These are phyloP conservation scores for Rhinocladiella similis DNA, from an alignment of 2,329 filamentous ascomycete genomes.

Conservation along the genomic window DNA sequence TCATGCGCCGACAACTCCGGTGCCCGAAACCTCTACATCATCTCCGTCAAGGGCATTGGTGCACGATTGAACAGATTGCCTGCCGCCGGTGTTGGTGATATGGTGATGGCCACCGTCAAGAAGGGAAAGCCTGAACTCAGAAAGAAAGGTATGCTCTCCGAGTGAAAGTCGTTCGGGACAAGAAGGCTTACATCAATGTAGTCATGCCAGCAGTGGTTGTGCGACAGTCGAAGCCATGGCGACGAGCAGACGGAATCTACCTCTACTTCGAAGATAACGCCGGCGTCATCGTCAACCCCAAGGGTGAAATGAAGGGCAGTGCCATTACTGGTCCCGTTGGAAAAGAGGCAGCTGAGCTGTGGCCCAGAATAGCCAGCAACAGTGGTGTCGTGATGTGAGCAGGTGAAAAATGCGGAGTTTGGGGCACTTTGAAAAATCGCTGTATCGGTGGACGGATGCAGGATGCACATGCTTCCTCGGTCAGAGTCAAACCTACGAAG, in stretches of 20 bases:
- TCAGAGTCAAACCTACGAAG: neutral
- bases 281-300: constrained; percentile 99
- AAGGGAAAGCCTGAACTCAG: constrained; percentile 99
- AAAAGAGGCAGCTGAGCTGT: constrained; percentile 99
- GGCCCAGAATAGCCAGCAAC: constrained; percentile 99
- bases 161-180: neutral
- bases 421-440: neutral
- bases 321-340: constrained; percentile 98
- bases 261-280: constrained; percentile 99
- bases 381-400: constrained; percentile 99
- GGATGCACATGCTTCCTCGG: neutral
- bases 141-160: constrained; percentile 68
- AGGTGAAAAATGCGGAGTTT: constrained; percentile 7
- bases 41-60: constrained; percentile 98
- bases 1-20: constrained; percentile 99
- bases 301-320: constrained; percentile 99
- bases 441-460: neutral
- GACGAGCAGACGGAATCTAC: constrained; percentile 96
- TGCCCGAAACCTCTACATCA: constrained; percentile 99
- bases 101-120: constrained; percentile 99
- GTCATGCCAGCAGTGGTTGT: constrained; percentile 99
- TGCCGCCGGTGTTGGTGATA: constrained; percentile 96
- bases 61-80: constrained; percentile 96
- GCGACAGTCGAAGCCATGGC: constrained; percentile 99
- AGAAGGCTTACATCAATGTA: constrained; percentile 10